Evolutionary conservation across 2,329 filamentous ascomycete genomes (phyloP), one percentile per base, ranked within the genome.

Genomic region (Helotiales sp.): DNA sequence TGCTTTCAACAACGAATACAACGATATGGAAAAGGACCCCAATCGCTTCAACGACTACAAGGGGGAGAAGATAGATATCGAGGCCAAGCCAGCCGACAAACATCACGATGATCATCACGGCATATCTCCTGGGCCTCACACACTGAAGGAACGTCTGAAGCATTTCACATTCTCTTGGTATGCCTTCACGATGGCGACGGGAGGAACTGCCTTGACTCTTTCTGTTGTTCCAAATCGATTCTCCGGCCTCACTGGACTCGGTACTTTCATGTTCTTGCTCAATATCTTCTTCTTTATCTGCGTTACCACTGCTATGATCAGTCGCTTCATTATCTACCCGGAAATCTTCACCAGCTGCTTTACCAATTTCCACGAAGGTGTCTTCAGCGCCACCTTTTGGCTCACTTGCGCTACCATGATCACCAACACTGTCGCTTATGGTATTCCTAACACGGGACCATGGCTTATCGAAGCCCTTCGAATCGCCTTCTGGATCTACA

Each of bases 301-400:
- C 7, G 82, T 91, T 69, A 85, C 81, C 34, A 74, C 79, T 0
- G 77, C 83, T 5, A 87, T 93, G 79, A 68, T 83, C 1, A 78
- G 83, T 1, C 86, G 91, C 1, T 93, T 93, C 78, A 77, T 86
- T 60, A 77, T 91, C 5, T 83, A 88, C 69, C 84, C 84, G 0
- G 83, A 83, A 5, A 82, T 84, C 40, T 76, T 92, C 61, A 77
- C 80, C 5, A 79, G 79, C 34, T 88, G 88, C 2, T 75, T 93
- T 20, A 85, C 85, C 1, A 89, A 92, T 73, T 84, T 86, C 2
- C 84, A 88, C 26, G 89, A 93, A 76, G 87, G 88, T 6, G 86
- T 93, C 75, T 92, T 93, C 80, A 84, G 91, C 65, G 89, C 90
- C 4, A 89, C 90, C 0, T 91, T 89, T 76, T 91, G 91, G 82